Conservation (phyloP, 2,329 filamentous ascomycete species). For the Diaporthe australafricana region DNA sequence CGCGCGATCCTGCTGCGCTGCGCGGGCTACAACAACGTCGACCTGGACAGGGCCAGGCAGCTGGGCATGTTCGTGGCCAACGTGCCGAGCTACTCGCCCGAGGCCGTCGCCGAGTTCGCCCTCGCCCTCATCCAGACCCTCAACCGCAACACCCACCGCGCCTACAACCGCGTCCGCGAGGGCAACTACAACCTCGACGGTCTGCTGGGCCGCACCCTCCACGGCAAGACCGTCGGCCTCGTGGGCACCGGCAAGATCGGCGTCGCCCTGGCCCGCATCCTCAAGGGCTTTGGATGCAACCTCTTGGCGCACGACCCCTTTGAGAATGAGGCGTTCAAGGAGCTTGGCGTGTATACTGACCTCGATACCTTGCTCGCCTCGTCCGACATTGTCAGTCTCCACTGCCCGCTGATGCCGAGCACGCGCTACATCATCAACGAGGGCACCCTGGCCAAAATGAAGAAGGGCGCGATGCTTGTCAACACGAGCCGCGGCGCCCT, state of each 20-base stretch:
- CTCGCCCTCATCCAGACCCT: conserved; percentile 76
- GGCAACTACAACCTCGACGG: conserved; percentile 76
- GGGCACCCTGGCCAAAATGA: conserved; percentile 65
- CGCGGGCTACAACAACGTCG: conserved; percentile 76
- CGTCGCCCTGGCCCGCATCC: conserved; percentile 69
- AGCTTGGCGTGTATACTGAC: conserved; percentile 63
- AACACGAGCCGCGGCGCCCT: conserved; percentile 77
- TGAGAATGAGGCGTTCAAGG: conserved; percentile 59
- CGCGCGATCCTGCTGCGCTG: conserved; percentile 73
- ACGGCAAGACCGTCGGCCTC: conserved; percentile 75
- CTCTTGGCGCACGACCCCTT: conserved; percentile 72
- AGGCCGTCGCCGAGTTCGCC: conserved; percentile 77
- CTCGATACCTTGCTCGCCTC: conserved; percentile 65
- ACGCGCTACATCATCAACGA: conserved; percentile 72
- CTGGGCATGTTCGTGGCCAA: conserved; percentile 72
- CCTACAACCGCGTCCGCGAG: conserved; percentile 76
- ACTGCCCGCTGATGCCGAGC: conserved; percentile 71
- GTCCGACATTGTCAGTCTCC: conserved; percentile 72
- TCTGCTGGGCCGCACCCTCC: conserved; percentile 69
- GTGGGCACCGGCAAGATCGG: conserved; percentile 76
- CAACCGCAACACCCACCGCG: conserved; percentile 75
- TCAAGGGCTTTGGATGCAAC: conserved; percentile 73
- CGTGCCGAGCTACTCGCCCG: conserved; percentile 76
- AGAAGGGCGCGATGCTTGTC: conserved; percentile 69
- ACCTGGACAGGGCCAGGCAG: conserved; percentile 65